A percentile compares a stretch with the other conserved stretches of the same genome.
Evolutionary conservation across 1,284 basidiomycete genomes (phyloP).

Genomic region (Coriolopsis trogii): DNA sequence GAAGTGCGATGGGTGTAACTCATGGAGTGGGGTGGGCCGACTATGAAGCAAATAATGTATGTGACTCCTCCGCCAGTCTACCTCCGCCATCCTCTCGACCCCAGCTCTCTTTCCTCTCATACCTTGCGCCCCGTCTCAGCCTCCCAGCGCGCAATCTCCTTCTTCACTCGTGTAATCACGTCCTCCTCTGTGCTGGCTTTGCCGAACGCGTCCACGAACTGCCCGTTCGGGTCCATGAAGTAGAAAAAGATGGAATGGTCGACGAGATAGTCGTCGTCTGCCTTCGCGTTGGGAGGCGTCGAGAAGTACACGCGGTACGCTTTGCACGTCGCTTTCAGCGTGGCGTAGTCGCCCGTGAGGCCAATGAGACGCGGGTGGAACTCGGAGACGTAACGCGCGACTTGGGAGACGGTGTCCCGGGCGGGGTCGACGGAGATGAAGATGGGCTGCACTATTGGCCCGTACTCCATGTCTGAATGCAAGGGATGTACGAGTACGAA

Average conservation of each 20-base stretch:
- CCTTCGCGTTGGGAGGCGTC: constrained; percentile 89
- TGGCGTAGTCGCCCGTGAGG: constrained; percentile 86
- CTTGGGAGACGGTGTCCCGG: constrained; percentile 74
- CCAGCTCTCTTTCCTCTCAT: constrained; percentile 8
- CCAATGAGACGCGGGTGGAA: constrained; percentile 94
- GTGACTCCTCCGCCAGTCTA: not conserved
- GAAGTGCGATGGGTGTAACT: no score
- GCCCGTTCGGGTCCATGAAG: constrained; percentile 94
- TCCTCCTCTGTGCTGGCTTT: constrained; percentile 78
- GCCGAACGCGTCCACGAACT: constrained; percentile 97
- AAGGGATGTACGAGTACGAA: not conserved
- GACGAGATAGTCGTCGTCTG: constrained; percentile 92
- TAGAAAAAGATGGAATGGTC: constrained; percentile 99
- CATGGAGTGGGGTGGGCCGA: not conserved
- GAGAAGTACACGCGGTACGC: constrained; percentile 98
- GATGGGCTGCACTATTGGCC: constrained; percentile 75
- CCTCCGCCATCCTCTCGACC: constrained; percentile 7
- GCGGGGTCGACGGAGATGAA: constrained; percentile 98
- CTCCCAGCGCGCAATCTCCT: constrained; percentile 63
- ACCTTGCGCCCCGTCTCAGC: constrained; percentile 39
- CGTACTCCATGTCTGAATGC: constrained; percentile 64
- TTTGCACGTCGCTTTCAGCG: constrained; percentile 89
- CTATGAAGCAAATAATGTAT: constrained; percentile 1
- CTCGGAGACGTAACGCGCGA: constrained; percentile 69
- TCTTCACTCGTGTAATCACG: constrained; percentile 62